Conservation (phyloP, 225 moss, liverwort and hornwort genomes). For the Neckera pumila region DNA sequence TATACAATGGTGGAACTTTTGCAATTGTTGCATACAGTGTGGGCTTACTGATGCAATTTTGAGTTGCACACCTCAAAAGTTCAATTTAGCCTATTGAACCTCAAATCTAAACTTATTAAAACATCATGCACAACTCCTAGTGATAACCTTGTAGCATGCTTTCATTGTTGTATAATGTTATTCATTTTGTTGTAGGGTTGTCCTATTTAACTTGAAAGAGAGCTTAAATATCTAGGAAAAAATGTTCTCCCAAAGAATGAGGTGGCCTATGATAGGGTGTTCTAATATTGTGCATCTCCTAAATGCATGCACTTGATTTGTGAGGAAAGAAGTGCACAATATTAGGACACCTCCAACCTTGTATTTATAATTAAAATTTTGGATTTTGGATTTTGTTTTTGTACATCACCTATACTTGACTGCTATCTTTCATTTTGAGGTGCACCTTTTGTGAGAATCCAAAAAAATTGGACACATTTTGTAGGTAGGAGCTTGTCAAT, state of each 20-base stretch:
- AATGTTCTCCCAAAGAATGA: background rate
- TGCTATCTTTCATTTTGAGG: too few species aligned
- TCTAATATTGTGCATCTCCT: background rate
- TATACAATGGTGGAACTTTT: background rate
- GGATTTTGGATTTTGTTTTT: too few species aligned
- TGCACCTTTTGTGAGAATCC: too few species aligned
- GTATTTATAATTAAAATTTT: too few species aligned
- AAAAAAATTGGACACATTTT: too few species aligned
- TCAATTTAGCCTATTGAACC: background rate
- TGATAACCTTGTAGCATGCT: background rate
- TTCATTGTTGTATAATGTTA: background rate
- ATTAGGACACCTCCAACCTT: too few species aligned
- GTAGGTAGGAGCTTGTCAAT: too few species aligned
- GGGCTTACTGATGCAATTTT: background rate
- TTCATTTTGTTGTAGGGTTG: background rate
- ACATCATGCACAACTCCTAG: background rate
- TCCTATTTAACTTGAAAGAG: background rate
- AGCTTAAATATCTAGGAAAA: background rate
- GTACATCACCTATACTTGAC: too few species aligned
- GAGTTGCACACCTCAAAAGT: background rate
- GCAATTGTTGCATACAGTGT: background rate
- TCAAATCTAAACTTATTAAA: background rate
- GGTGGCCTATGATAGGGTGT: background rate
- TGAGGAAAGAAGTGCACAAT: background rate
- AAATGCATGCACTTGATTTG: too few species aligned